Evolutionary conservation across 1,139 yeast genomes (phyloP).

Genomic region (Torulaspora globosa): DNA sequence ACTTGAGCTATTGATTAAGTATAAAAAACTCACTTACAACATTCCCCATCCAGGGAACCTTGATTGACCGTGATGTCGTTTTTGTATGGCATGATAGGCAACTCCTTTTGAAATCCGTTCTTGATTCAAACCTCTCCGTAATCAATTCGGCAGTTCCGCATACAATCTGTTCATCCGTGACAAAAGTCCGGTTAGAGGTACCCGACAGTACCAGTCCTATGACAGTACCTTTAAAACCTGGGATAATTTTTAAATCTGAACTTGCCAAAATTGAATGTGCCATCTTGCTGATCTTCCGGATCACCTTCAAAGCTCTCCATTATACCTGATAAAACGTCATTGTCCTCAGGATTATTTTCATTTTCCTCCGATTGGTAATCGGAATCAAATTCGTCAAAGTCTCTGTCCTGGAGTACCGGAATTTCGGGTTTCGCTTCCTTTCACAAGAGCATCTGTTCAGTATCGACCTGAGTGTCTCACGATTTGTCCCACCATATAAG

Average conservation of each 20-base stretch:
- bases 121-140: too few relatives aligned
- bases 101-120: too few relatives aligned
- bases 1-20: too few relatives aligned
- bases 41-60: too few relatives aligned
- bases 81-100: too few relatives aligned
- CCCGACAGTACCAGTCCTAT: background rate
- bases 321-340: too few relatives aligned
- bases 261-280: background rate
- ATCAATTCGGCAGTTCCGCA: background rate
- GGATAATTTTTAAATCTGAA: background rate
- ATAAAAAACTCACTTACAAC: too few relatives aligned
- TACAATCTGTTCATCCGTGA: background rate
- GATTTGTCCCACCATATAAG: slow-evolving; percentile 5
- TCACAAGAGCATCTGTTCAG: background rate
- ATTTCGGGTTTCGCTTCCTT: background rate
- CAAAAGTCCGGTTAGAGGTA: background rate
- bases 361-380: background rate
- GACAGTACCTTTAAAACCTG: background rate
- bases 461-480: background rate
- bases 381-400: background rate
- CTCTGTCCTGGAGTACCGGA: background rate
- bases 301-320: too few relatives aligned
- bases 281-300: background rate
- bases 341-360: background rate
- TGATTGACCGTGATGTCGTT: too few relatives aligned